These are phyloP conservation scores for Parmales sp. DNA, from an alignment of 108 stramenopile species.

Conservation along the genomic window DNA sequence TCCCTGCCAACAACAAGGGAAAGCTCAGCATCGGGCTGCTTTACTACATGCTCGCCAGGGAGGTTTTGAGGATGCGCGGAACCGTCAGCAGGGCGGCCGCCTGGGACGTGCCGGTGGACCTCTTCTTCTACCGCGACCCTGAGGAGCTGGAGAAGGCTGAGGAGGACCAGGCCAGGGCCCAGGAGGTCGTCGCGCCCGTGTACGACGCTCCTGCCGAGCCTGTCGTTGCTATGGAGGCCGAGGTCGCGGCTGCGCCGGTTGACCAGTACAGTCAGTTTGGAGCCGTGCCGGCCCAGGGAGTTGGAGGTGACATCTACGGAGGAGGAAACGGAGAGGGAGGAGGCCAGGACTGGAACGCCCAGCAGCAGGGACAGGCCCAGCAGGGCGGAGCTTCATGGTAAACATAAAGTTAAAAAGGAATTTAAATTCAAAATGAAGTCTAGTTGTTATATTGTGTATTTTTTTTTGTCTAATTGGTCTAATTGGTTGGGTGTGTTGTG, in stretches of 20 bases:
- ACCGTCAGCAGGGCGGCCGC: conserved; percentile 70
- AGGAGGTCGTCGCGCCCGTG: conserved; percentile 53
- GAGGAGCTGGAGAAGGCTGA: conserved; percentile 98
- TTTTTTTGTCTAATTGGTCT: not conserved
- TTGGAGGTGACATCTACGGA: too few relatives aligned
- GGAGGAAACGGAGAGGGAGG: too few relatives aligned
- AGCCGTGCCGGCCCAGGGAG: conserved; percentile 17
- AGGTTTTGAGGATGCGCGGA: conserved; percentile 95
- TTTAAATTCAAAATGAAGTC: not conserved
- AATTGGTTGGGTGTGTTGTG: not conserved
- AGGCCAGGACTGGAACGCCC: not conserved
- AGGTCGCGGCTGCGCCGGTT: conserved; percentile 16
- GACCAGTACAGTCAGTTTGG: conserved; percentile 41
- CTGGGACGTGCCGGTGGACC: conserved; percentile 99
- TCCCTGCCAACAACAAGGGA: conserved; percentile 99
- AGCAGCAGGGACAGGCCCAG: conserved; percentile 1
- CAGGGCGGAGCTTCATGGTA: not conserved
- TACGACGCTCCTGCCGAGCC: conserved; percentile 19
- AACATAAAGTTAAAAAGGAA: not conserved
- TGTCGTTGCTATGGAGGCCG: conserved; percentile 36
- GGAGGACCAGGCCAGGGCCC: conserved; percentile 81
- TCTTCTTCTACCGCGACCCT: conserved; percentile 99
- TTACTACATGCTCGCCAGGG: conserved; percentile 98
- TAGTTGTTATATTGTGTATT: not conserved
- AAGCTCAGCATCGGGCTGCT: conserved; percentile 97